Percentiles rank a stretch among this genome's conserved stretches.
These are phyloP conservation scores for Globisporangium nodosum DNA, from an alignment of 352 stramenopile genomes.

Conservation along the genomic window DNA sequence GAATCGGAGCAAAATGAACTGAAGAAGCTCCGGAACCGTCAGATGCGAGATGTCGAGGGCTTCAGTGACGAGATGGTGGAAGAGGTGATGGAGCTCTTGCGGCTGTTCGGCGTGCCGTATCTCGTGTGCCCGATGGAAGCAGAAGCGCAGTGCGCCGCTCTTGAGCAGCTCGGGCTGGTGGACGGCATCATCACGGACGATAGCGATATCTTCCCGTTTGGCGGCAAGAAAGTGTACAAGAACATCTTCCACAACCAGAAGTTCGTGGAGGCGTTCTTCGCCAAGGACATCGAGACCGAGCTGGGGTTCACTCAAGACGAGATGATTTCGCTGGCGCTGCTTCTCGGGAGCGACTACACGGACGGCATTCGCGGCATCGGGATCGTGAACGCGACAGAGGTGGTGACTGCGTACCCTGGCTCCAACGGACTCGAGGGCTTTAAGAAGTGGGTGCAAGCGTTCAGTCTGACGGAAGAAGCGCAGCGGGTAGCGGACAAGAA, in stretches of 20 bases:
- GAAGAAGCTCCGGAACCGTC: constrained; percentile 71
- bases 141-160: constrained; percentile 96
- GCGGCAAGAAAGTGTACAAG: constrained; percentile 94
- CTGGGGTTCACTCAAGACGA: constrained; percentile 90
- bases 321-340: constrained; percentile 88
- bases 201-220: constrained; percentile 94
- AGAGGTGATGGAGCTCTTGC: constrained; percentile 95
- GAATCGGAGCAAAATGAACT: constrained; percentile 60
- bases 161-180: constrained; percentile 95
- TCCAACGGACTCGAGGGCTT: constrained; percentile 87
- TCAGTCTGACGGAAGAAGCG: constrained; percentile 54
- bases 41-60: constrained; percentile 89
- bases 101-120: constrained; percentile 98
- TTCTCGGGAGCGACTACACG: constrained; percentile 97
- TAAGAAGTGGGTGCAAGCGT: constrained; percentile 64
- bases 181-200: constrained; percentile 99
- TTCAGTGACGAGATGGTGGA: constrained; percentile 97
- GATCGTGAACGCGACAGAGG: constrained; percentile 79
- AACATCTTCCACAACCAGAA: constrained; percentile 99
- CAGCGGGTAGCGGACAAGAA: constrained; percentile 35
- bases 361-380: constrained; percentile 75
- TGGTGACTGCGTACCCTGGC: constrained; percentile 74
- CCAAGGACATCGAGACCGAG: constrained; percentile 90
- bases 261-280: constrained; percentile 97
- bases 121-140: constrained; percentile 99